Evolutionary conservation across 441 rosid species (phyloP).

Genomic region (Erodium moschatum): DNA sequence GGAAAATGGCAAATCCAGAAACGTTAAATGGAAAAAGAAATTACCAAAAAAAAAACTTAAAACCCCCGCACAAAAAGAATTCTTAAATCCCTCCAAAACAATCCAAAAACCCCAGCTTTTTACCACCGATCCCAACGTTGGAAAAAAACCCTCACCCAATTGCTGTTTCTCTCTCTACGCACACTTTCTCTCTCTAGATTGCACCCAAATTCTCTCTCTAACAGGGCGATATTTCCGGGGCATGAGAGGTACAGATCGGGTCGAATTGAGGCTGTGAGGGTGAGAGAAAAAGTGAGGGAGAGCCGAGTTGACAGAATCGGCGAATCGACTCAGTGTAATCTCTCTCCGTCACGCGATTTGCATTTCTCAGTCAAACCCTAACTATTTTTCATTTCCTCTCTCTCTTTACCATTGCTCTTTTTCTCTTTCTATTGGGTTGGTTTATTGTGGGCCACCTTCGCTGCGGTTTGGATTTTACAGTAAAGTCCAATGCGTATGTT

Average conservation of each 20-base stretch:
- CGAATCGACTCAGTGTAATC: slow-evolving; percentile 25
- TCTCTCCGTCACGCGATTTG: slow-evolving; percentile 38
- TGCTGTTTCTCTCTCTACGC: slow-evolving; percentile 17
- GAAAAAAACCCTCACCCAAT: slow-evolving; percentile 10
- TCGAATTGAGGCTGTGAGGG: neutral
- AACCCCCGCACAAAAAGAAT: slow-evolving; percentile 11
- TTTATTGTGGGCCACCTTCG: neutral
- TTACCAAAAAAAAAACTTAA: slow-evolving; percentile 22
- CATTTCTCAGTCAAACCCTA: slow-evolving; percentile 48
- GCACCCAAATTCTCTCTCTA: slow-evolving; percentile 24
- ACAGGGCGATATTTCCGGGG: slow-evolving; percentile 35
- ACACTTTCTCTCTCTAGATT: slow-evolving; percentile 29
- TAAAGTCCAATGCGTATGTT: neutral
- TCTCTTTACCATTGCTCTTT: neutral
- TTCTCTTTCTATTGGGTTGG: neutral
- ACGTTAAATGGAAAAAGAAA: slow-evolving; percentile 18
- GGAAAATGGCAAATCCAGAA: slow-evolving; percentile 18
- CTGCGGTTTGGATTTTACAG: neutral
- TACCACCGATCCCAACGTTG: slow-evolving; percentile 22
- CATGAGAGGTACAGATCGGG: slow-evolving; percentile 31
- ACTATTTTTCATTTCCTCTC: slow-evolving; percentile 16
- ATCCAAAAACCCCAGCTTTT: slow-evolving; percentile 26
- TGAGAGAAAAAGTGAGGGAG: slow-evolving; percentile 23
- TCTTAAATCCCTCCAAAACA: slow-evolving; percentile 30
- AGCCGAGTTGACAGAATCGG: slow-evolving; percentile 36